phyloP scores from a whole-genome alignment of 148 eudicot species.

The Cornus florida region DNA sequence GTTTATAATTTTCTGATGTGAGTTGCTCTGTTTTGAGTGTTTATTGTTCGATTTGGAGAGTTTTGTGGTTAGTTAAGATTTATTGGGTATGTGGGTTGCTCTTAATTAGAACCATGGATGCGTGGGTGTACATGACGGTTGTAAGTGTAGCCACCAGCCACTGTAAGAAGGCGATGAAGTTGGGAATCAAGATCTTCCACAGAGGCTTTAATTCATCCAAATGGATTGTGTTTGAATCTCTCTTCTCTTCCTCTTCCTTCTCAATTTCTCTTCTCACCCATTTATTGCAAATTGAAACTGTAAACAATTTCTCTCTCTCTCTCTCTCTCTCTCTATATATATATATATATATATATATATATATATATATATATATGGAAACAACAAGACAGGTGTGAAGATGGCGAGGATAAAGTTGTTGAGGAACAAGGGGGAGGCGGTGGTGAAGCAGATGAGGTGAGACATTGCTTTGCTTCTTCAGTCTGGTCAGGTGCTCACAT shows the following conservation, averaged over 20 bases:
- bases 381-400: constrained; percentile 83
- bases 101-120: background rate
- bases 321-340: no score
- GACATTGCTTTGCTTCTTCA: constrained; percentile 92
- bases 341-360: no score
- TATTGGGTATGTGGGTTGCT: no score
- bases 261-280: background rate
- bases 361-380: background rate
- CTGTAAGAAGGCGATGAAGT: constrained; percentile 55
- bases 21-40: no score
- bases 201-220: constrained; percentile 75
- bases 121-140: constrained; percentile 25
- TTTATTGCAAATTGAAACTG: background rate
- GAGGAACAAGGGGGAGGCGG: constrained; percentile 79
- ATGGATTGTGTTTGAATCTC: constrained; percentile 36
- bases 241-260: background rate
- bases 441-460: constrained; percentile 74
- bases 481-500: constrained; percentile 88
- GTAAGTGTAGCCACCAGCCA: constrained; percentile 37
- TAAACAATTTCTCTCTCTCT: background rate
- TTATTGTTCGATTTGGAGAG: no score
- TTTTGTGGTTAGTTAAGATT: no score
- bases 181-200: constrained; percentile 52
- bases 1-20: no score
- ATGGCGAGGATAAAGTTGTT: constrained; percentile 83